Conservation (phyloP, 495 filamentous ascomycete species). For the Penicillium odoratum region DNA sequence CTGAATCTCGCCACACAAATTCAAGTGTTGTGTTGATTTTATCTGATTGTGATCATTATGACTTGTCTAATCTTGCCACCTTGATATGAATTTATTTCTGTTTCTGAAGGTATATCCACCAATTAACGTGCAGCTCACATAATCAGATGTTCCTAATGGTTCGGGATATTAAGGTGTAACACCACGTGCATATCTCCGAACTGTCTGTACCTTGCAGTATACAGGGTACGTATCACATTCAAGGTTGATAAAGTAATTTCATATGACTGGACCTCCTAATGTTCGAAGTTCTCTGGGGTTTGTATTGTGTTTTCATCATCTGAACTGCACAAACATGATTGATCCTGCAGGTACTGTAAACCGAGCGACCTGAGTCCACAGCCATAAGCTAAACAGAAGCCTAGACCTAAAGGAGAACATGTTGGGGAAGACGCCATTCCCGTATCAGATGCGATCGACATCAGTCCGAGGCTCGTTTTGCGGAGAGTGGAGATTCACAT, state of each 20-base stretch:
- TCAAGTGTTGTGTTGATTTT: too few relatives aligned
- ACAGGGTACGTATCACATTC: not conserved
- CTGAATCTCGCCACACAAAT: too few relatives aligned
- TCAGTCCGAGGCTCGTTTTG: constrained; percentile 28
- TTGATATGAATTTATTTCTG: too few relatives aligned
- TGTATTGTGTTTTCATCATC: not conserved
- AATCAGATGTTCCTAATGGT: not conserved
- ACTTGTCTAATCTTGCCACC: not conserved
- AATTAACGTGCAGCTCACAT: not conserved
- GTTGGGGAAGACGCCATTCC: constrained; percentile 1
- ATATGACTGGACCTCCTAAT: not conserved
- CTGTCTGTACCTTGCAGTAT: not conserved
- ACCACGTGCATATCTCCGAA: not conserved
- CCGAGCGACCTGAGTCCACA: not conserved
- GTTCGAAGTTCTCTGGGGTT: not conserved
- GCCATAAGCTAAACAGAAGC: not conserved
- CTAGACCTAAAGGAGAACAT: not conserved
- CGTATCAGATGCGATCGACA: constrained; percentile 18
- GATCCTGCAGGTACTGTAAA: not conserved
- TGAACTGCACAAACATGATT: constrained; percentile 1
- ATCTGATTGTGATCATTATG: not conserved
- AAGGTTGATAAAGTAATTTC: not conserved
- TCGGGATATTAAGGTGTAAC: not conserved
- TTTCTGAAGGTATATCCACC: not conserved
- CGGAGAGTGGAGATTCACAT: constrained; percentile 30